Evolutionary conservation across 192 early-diverging fungal genomes (phyloP), one percentile per base, ranked within the genome.

Genomic region (Phycomyces blakesleeanus): DNA sequence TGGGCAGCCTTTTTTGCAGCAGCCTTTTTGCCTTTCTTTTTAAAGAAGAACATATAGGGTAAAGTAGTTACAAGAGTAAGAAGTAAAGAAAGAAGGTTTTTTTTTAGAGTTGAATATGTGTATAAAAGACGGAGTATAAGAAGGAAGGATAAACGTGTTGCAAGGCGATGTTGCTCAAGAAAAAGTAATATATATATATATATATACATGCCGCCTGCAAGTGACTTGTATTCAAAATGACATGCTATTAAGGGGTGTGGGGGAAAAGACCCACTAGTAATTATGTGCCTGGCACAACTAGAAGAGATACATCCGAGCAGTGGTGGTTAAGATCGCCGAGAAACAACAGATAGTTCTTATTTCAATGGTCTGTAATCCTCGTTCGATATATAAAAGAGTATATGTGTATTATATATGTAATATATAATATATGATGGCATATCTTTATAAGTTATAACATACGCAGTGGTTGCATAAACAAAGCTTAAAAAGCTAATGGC

Each of bases 151-250:
- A 47, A 47, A 47, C 44, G 44, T 47, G 40, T 14, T 41, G 18
- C 18, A 14, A 47, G 12, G 11, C 18, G 18, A 18, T 47, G 18
- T 14, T 47, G 44, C 44, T 47, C 44, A 47, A 47, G 18, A 47
- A 34, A 34, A 34, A 34, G 7, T 34, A 34, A 34, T 34, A 34
- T 5, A 34, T 34, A 34, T 34, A 34, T 34, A 34, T 34, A 34
- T 34, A 34, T 34, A 34, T 34, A 34, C 29, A 18, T 18, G 15
- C 44, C 18, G 11, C 12, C 44, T 47, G 44, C 44, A 47, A 18
- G 44, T 47, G 44, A 47, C 44, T 47, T 47, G 44, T 47, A 47
- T 47, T 47, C 44, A 47, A 47, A 47, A 47, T 14, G 44, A 47
- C 18, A 47, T 47, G 18, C 44, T n/a, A 47, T 47, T 12, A n/a